These are phyloP conservation scores for Thraustotheca clavata DNA, from an alignment of 352 stramenopile genomes.

Conservation along the genomic window DNA sequence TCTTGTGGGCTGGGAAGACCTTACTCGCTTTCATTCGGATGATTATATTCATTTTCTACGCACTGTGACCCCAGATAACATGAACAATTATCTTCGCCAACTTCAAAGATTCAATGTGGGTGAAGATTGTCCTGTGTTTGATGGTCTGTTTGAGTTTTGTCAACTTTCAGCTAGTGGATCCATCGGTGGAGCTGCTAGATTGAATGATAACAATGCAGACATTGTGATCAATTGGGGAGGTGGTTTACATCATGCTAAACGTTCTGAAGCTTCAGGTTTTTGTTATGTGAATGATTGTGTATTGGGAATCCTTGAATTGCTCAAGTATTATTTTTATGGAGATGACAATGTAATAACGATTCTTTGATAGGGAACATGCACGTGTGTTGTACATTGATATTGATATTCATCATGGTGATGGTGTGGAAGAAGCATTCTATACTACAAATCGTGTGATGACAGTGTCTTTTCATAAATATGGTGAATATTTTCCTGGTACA, in stretches of 20 bases:
- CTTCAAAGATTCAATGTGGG: slow-evolving; percentile 97
- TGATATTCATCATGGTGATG: slow-evolving; percentile 99
- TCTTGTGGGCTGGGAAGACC: slow-evolving; percentile 92
- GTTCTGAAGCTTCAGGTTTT: slow-evolving; percentile 97
- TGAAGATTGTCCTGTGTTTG: slow-evolving; percentile 99
- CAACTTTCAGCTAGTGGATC: slow-evolving; percentile 96
- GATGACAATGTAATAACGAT: not conserved
- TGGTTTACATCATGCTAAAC: slow-evolving; percentile 98
- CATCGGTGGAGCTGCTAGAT: slow-evolving; percentile 92
- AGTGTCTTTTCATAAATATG: slow-evolving; percentile 98
- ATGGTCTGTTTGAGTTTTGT: slow-evolving; percentile 99
- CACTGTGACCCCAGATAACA: slow-evolving; percentile 98
- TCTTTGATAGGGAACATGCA: slow-evolving; percentile 61
- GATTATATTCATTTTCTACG: slow-evolving; percentile 99
- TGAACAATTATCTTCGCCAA: slow-evolving; percentile 92
- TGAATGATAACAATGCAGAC: slow-evolving; percentile 94
- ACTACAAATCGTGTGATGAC: slow-evolving; percentile 98
- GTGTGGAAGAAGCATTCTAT: slow-evolving; percentile 99
- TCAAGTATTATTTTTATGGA: slow-evolving; percentile 68
- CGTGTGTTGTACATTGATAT: slow-evolving; percentile 99
- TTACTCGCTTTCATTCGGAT: slow-evolving; percentile 99
- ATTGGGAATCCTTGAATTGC: slow-evolving; percentile 96
- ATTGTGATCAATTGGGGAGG: slow-evolving; percentile 99
- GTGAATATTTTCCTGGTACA: slow-evolving; percentile 98
- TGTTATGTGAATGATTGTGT: slow-evolving; percentile 99